Conservation (phyloP, 2,329 filamentous ascomycete genomes). For the Cephalotrichum gorgonifer region DNA sequence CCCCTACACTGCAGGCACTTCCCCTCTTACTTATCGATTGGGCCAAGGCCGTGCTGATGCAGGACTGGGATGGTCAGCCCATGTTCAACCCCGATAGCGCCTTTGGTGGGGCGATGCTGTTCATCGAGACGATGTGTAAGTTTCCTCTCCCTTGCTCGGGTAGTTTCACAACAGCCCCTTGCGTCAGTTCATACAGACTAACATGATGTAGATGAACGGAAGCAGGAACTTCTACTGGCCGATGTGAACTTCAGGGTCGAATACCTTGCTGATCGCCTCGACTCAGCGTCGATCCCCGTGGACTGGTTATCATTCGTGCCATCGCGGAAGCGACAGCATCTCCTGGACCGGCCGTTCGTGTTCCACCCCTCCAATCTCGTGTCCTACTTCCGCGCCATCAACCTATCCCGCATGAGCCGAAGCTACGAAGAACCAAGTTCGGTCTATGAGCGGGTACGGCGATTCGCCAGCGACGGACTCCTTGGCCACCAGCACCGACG, state of each 20-base stretch:
- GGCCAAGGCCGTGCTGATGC: constrained; percentile 64
- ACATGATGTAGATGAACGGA: constrained; percentile 41
- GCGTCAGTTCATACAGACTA: background rate
- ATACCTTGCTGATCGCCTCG: constrained; percentile 66
- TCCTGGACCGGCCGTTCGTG: constrained; percentile 72
- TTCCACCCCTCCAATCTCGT: constrained; percentile 66
- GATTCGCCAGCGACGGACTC: constrained; percentile 43
- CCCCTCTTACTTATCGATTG: constrained; percentile 50
- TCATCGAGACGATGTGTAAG: constrained; percentile 65
- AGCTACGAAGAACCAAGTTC: constrained; percentile 61
- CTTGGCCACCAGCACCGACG: constrained; percentile 49
- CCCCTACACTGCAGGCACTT: constrained; percentile 6
- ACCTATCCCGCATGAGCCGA: constrained; percentile 76
- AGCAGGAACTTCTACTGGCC: constrained; percentile 52
- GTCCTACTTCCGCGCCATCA: constrained; percentile 78
- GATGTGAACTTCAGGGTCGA: constrained; percentile 64
- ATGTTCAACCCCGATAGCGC: constrained; percentile 59
- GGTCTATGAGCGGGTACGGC: constrained; percentile 43
- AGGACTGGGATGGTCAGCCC: constrained; percentile 70
- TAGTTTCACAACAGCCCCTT: background rate
- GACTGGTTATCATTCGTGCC: constrained; percentile 56
- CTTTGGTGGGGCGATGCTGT: constrained; percentile 66
- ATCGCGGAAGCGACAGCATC: constrained; percentile 56
- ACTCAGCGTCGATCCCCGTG: constrained; percentile 63
- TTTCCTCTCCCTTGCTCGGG: constrained; percentile 10